A percentile compares a stretch with the other conserved stretches of the same genome.
These are phyloP conservation scores for Schizosaccharomyces japonicus DNA, from an alignment of 805 yeast species.

Conservation along the genomic window DNA sequence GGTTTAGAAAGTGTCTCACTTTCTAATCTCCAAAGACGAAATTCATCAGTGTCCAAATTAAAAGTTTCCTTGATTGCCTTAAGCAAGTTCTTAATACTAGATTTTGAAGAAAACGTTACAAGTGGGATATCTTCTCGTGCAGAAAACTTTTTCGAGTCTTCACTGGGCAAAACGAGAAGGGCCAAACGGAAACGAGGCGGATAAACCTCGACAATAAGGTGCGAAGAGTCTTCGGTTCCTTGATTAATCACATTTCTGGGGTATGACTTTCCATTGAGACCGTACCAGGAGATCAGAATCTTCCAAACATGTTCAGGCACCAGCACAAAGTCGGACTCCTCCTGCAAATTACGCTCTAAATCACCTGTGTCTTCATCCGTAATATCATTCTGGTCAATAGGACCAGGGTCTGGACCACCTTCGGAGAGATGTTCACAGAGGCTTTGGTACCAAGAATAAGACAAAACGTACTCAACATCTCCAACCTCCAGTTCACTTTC, in stretches of 20 bases:
- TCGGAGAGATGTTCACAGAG: not conserved
- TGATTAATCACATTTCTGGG: not conserved
- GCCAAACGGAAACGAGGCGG: not conserved
- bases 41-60: not conserved
- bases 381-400: slow-evolving; percentile 10
- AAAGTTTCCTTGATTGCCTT: not conserved
- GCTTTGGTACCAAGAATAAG: not conserved
- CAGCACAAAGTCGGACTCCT: slow-evolving; percentile 7
- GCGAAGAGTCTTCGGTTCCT: not conserved
- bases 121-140: not conserved
- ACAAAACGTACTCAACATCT: not conserved
- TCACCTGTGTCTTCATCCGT: slow-evolving; percentile 4
- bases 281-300: slow-evolving; percentile 8
- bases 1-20: not conserved
- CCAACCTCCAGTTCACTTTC: not conserved
- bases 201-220: not conserved
- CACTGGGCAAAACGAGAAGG: not conserved
- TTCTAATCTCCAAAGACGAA: not conserved
- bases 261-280: not conserved
- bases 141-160: not conserved
- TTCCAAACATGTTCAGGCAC: slow-evolving; percentile 10
- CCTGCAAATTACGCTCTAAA: slow-evolving; percentile 2
- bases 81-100: not conserved
- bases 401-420: slow-evolving; percentile 5
- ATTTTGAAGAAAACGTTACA: slow-evolving; percentile 2